Base-by-base conservation (phyloP, 208 protist species). In the Endotrypanum monterogeii region DNA sequence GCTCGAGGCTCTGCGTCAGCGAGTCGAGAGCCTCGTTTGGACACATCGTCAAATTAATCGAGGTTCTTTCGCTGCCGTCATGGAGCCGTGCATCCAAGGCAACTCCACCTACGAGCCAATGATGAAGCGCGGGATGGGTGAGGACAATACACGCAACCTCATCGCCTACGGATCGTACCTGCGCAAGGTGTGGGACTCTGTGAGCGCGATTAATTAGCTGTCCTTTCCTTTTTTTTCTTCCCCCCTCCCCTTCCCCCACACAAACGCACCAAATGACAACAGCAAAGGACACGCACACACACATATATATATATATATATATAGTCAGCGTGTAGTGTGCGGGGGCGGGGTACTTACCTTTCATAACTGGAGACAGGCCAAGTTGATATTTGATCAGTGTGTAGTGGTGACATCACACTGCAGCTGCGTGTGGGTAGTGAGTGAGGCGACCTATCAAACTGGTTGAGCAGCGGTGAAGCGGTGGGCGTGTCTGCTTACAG, bases 161-260 rank as follows among this genome's bases (percentile, higher is more conserved):
- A 73, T 86, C 12, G 88, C 82, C 48, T 96, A 96, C 75, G 80
- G 83, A n/a, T 68, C 71, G 14, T 96, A 89, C 73, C 63, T 94
- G 66, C 79, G 83, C 37, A 86, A 82, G 37, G 50, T 92, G 23
- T 91, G 84, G 81, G 82, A 93, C 58, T 82, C 82, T 73, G 77
- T 88, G 46, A 76, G 51, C 18, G 72, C 28, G 50, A 48, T n/a
- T 9, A 79, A 80, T 50, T 78, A 76, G n/a, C n/a, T n/a, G n/a
- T n/a, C n/a, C n/a, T n/a, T n/a, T n/a, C n/a, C n/a, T n/a, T n/a
- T n/a, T n/a, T n/a, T n/a, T n/a, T n/a, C n/a, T n/a, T n/a, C n/a
- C n/a, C n/a, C n/a, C n/a, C n/a, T n/a, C n/a, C n/a, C n/a, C n/a
- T n/a, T n/a, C n/a, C n/a, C n/a, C n/a, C n/a, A n/a, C n/a, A n/a